A percentile compares a stretch with the other conserved stretches of the same genome.
Conservation (phyloP, 108 stramenopile genomes). For the Skeletonema tropicum region DNA sequence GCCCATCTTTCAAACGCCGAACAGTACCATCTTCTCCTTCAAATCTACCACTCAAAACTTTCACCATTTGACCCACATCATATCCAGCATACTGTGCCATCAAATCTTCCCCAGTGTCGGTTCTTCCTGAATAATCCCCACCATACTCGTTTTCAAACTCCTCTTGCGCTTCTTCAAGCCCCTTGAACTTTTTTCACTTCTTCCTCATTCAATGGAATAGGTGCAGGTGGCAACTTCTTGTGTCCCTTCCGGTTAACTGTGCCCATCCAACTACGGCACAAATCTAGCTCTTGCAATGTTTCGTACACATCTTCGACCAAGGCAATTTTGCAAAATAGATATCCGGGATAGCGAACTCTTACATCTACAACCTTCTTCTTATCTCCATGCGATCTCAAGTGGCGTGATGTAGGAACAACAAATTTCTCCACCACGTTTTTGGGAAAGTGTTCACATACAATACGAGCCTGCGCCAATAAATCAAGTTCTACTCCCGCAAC, state of each 20-base stretch:
- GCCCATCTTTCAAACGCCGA: constrained; percentile 73
- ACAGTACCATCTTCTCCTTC: constrained; percentile 81
- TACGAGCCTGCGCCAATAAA: constrained; percentile 60
- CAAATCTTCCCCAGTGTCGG: constrained; percentile 55
- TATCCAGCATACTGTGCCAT: constrained; percentile 63
- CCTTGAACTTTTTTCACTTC: constrained; percentile 84
- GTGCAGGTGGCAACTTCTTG: constrained; percentile 78
- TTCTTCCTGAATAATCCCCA: constrained; percentile 46
- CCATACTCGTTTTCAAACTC: constrained; percentile 59
- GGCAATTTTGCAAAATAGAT: constrained; percentile 82
- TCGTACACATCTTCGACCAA: constrained; percentile 70
- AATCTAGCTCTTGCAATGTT: constrained; percentile 71
- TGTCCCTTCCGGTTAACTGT: constrained; percentile 79
- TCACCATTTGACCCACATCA: constrained; percentile 85
- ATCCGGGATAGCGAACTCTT: constrained; percentile 84
- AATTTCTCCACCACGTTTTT: constrained; percentile 61
- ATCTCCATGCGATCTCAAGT: constrained; percentile 72
- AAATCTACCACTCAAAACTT: constrained; percentile 66
- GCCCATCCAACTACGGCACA: constrained; percentile 86
- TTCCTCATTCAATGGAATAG: constrained; percentile 66
- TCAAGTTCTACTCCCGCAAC: constrained; percentile 82
- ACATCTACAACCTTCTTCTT: constrained; percentile 81
- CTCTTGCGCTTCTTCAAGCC: constrained; percentile 70
- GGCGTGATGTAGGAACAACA: constrained; percentile 68
- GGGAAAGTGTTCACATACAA: constrained; percentile 43